A percentile compares a stretch with the other conserved stretches of the same genome.
Conservation (phyloP, 2,329 filamentous ascomycete species). For the Lojkania enalia region DNA sequence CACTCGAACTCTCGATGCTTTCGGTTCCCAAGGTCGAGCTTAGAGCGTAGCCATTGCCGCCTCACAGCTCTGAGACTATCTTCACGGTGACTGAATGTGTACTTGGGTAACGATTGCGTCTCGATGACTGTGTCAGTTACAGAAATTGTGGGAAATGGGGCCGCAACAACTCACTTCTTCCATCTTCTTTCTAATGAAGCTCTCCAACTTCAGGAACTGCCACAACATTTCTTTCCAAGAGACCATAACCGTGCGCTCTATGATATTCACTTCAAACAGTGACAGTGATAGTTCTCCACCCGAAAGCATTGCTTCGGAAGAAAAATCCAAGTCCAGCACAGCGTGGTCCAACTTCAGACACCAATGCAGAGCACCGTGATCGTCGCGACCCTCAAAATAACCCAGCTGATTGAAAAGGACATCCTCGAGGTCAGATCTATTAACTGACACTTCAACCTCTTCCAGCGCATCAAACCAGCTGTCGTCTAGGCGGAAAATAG, state of each 20-base stretch:
- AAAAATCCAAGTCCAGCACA: constrained; percentile 29
- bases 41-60: constrained; percentile 24
- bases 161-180: constrained; percentile 27
- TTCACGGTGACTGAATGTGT: constrained; percentile 29
- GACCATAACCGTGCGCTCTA: constrained; percentile 12
- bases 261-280: not conserved
- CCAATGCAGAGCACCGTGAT: constrained; percentile 28
- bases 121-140: too few species aligned
- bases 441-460: constrained; percentile 12
- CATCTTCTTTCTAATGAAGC: constrained; percentile 20
- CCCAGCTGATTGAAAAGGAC: too few species aligned
- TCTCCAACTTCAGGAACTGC: constrained; percentile 29
- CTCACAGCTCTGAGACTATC: constrained; percentile 34
- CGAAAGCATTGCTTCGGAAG: constrained; percentile 1
- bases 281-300: constrained; percentile 5
- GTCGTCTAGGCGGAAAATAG: constrained; percentile 28
- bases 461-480: constrained; percentile 19
- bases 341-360: constrained; percentile 29
- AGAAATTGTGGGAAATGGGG: too few species aligned
- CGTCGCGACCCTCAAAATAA: too few species aligned
- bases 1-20: constrained; percentile 25
- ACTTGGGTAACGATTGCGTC: too few species aligned
- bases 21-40: constrained; percentile 16
- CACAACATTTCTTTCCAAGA: constrained; percentile 31
- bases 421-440: too few species aligned